Evolutionary conservation across 2,329 filamentous ascomycete species (phyloP), one percentile per base, ranked within the genome.

Genomic region (Acrocalymma vagum): DNA sequence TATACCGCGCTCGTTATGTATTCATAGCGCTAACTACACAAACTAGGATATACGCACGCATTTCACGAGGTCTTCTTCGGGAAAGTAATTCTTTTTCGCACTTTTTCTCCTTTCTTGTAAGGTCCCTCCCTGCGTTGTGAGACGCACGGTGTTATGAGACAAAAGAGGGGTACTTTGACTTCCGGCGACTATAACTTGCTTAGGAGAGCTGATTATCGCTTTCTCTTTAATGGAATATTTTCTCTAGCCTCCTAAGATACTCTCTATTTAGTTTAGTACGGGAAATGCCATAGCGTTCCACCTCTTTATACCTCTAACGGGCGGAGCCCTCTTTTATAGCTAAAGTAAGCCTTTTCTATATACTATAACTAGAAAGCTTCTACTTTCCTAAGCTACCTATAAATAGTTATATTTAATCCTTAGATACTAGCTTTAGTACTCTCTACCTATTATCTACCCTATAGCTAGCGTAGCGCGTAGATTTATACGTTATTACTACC

Each of bases 161-260:
- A 29, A 41, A 33, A 18, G 13, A 33, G 22, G 16, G 38, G 38
- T 42, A 42, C 38, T 42, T 42, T 29, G 17, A 42, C 11, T 35
- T 42, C 27, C 23, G 30, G 18, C 15, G 26, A 22, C 17, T 10
- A 36, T 23, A 23, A 22, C 17, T 36, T 17, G 29, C 30, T 35
- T 23, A 29, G 17, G 24, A 21, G n/a, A 42, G 15, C 38, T 36
- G 25, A 17, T 7, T 28, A 14, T 42, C 29, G 15, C 15, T 29
- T 11, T 24, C 23, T 6, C n/a, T 24, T 18, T 35, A 9, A 30
- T 31, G 38, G 38, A 42, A 42, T 23, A 35, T 24, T 36, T 42
- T 29, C n/a, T 42, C 23, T 23, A 36, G 16, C 38, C 30, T 35
- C 38, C 36, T 42, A 30, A 42, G 31, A 42, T 18, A 28, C 25